Percentiles rank a stretch among this genome's conserved stretches.
These are phyloP conservation scores for Verticillium dahliae DNA, from an alignment of 2,329 filamentous ascomycete genomes.

Conservation along the genomic window DNA sequence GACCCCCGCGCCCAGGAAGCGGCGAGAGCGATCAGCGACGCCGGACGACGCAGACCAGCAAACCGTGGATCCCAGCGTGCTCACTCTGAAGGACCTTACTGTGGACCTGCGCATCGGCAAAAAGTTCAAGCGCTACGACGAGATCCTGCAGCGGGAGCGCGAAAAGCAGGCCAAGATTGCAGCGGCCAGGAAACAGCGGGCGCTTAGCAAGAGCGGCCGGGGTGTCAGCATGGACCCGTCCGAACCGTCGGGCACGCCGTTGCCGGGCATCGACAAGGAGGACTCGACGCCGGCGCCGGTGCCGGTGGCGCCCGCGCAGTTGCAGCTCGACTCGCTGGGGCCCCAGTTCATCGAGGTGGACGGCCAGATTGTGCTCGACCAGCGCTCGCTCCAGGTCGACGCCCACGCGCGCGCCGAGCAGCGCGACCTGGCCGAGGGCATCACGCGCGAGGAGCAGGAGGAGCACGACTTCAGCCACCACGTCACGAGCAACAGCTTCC, in stretches of 20 bases:
- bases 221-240: background rate
- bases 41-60: conserved; percentile 58
- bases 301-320: background rate
- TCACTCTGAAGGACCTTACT: conserved; percentile 69
- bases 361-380: conserved; percentile 66
- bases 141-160: conserved; percentile 62
- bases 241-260: background rate
- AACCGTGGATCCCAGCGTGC: conserved; percentile 56
- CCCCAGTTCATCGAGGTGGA: conserved; percentile 60
- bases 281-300: conserved; percentile 1
- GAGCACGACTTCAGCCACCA: conserved; percentile 73
- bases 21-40: conserved; percentile 42
- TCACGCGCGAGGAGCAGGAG: conserved; percentile 58
- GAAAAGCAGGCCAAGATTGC: conserved; percentile 23
- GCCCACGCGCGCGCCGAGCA: conserved; percentile 54
- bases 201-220: background rate
- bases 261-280: background rate
- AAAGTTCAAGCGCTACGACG: conserved; percentile 66
- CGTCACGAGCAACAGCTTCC: conserved; percentile 63
- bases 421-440: conserved; percentile 34
- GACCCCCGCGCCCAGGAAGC: conserved; percentile 2
- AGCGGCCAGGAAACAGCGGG: conserved; percentile 10
- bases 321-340: conserved; percentile 24
- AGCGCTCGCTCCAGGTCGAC: conserved; percentile 61
- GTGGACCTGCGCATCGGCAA: conserved; percentile 66